Evolutionary conservation across 2,329 filamentous ascomycete species (phyloP).

Genomic region (Diaporthe destruens): DNA sequence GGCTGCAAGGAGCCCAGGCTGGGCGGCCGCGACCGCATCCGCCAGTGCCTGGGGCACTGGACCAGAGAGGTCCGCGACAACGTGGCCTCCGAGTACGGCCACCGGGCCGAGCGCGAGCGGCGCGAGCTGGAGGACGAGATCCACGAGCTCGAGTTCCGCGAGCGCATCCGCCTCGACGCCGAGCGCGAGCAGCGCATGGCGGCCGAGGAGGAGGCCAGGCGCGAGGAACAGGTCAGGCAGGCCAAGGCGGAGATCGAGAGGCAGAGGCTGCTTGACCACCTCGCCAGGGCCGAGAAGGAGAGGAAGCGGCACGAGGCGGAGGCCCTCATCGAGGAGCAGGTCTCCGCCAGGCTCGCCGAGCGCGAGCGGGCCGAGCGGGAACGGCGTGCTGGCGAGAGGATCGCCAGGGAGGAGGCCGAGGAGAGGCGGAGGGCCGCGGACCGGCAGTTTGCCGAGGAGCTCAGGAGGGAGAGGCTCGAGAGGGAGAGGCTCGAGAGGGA

Average conservation of each 20-base stretch:
- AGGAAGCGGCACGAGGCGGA: constrained; percentile 7
- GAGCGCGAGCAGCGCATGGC: constrained; percentile 1
- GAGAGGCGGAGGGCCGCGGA: constrained; percentile 1
- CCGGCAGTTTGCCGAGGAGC: background rate
- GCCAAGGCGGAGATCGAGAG: constrained; percentile 11
- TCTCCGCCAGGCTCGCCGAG: background rate
- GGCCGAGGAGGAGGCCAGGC: constrained; percentile 2
- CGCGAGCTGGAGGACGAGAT: constrained; percentile 30
- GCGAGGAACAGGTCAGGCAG: background rate
- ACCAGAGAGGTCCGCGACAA: background rate
- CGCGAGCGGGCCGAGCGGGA: background rate
- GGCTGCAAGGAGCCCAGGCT: constrained; percentile 25
- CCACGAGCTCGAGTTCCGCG: background rate
- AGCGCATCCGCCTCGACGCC: background rate
- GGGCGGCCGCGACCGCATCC: constrained; percentile 24
- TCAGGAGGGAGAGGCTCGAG: background rate
- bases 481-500: background rate
- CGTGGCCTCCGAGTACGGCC: constrained; percentile 7
- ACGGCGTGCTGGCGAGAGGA: background rate
- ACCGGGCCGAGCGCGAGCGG: background rate
- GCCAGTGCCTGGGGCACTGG: constrained; percentile 34
- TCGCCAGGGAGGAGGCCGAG: constrained; percentile 1
- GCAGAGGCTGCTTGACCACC: background rate
- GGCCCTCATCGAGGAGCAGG: background rate
- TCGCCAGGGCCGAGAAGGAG: constrained; percentile 8